Base-by-base conservation (phyloP, 192 early-diverging fungal species). In the Backusella circina region DNA sequence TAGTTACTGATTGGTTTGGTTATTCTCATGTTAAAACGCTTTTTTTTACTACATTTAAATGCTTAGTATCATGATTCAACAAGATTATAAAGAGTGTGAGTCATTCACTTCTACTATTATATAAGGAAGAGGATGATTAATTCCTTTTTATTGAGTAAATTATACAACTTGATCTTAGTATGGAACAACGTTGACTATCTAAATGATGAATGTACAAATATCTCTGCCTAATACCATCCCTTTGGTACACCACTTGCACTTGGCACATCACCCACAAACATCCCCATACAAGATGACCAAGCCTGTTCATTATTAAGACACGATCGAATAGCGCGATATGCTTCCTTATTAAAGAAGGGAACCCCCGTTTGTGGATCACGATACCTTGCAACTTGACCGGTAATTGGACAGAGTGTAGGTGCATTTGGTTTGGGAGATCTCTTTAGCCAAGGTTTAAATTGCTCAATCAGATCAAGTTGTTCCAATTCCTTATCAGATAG, bases 261-360 rank as follows among this genome's bases (percentile, higher is more conserved):
- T 31, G 44, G 71, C 10, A 47, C 30, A 47, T 57, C 37, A 9
- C 68, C 73, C 12, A 69, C 44, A 64, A 74, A 78, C 18, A 78
- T 9, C 12, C 70, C 72, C 30, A 54, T 37, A 13, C 41, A 28
- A 6, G 76, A 68, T 0, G 84, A 90, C 91, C 91, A 93, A 0
- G 84, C 81, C 64, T 84, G 89, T 35, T 84, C 76, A 71, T 88
- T 81, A 15, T 75, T 35, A n/a, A 83, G 38, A 23, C 89, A 77
- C 16, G 79, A 76, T 65, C 85, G 73, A 1, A 93, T 66, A 16
- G 80, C 84, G 8, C 64, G 73, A 80, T 88, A 92, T 7, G 91
- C 88, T 2, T 89, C 84, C 41, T 82, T 80, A 64, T 86, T 90
- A 9, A 88, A 86, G 66, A 89, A 93, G 0, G 91, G 91, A 15